Evolutionary conservation across 345 rosid genomes (phyloP), one percentile per base, ranked within the genome.

Genomic region (Eucalyptus regnans): DNA sequence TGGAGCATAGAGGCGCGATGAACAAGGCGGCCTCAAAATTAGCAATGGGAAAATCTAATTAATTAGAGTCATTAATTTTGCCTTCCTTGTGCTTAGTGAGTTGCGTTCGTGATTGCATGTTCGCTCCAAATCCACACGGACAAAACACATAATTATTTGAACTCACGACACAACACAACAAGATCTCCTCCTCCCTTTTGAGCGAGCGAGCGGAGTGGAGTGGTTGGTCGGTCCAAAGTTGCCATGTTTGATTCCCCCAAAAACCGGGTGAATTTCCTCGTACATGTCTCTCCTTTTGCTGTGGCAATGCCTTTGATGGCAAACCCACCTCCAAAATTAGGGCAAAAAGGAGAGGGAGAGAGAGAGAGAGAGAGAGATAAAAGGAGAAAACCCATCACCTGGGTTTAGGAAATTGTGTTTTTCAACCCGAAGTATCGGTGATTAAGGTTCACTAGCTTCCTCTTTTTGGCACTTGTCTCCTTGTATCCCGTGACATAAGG

Each of bases 191-290:
- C 84, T 76, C 84, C 23, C 84, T 76, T 41, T 76, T 41, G 29
- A 41, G 83, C 83, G 48, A 76, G 81, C 20, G 92, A 91, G 96
- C 93, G 97, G 62, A 56, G 68, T 62, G 68, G 96, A 92, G 94
- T 93, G 87, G 96, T 94, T 94, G 93, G 89, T 88, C 92, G 88
- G 84, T 76, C 81, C 46, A 89, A 90, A 92, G 93, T 92, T 93
- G 92, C 95, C 95, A 86, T 91, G 94, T 94, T 93, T 94, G 91
- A 91, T 91, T 94, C 93, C 96, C 96, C 89, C 86, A 79, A 91
- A 89, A 90, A 87, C 95, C 89, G 94, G 94, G 88, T 91, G 48
- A 76, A 76, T 76, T 92, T 91, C 89, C 93, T 92, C 91, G 89
- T 90, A 81, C 89, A 86, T 92, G 90, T 90, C 86, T 90, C 91